Base-by-base conservation (phyloP, 495 filamentous ascomycete genomes). In the Hyphodiscus hymeniophilus region DNA sequence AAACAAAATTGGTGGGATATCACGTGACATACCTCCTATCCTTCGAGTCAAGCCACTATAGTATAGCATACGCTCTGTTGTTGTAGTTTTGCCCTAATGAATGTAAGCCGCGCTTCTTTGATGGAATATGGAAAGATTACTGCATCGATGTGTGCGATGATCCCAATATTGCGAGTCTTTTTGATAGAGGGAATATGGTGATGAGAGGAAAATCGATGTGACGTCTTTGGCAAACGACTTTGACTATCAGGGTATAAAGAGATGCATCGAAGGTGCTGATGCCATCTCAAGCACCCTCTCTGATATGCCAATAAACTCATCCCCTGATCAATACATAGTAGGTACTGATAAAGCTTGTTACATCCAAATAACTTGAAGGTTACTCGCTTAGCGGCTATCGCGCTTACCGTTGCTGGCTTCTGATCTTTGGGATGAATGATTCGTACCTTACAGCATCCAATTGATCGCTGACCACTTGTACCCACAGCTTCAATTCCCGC, bases 11-110 rank as follows among this genome's bases (percentile, higher is more conserved):
- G 23, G 30, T n/a, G n/a, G 15, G 46, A 50, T 20, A 46, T 21
- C 45, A 47, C 41, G 11, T 60, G 41, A 16, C 67, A 44, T 74
- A 87, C 85, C 80, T 66, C 92, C 92, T 59, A 96, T 79, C 58
- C 88, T 71, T 39, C 87, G 73, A 5, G 90, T 92, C 52, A 86
- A 81, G 5, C 94, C 92, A 55, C 89, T 94, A 61, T 97, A 94
- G 57, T 91, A 97, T 60, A 99, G 84, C 92, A 97, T 97, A 43
- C 94, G 89, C 78, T 99, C 94, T 3, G 94, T 97, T 0, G 94
- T 99, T 0, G 94, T 99, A 7, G 94, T 99, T 74, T 99, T 99
- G 39, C 94, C 92, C 85, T 89, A 55, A 11, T 16, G 38, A 41
- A 10, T 24, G 38, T 55, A 18, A 56, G 52, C 48, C 31, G 12